phyloP scores from a whole-genome alignment of 805 yeast genomes.

The Candida chauliodis region DNA sequence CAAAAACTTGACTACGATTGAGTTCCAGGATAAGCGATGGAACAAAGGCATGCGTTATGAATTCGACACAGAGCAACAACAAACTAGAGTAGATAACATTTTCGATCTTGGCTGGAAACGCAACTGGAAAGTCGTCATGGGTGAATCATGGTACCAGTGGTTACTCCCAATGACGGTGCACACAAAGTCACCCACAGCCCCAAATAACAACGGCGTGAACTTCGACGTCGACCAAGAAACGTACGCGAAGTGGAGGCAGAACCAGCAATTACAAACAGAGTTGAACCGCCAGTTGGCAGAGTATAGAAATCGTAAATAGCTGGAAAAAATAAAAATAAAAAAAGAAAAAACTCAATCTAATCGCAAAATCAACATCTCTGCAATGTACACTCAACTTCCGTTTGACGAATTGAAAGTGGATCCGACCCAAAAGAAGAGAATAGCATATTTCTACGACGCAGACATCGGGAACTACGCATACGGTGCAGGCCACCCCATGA shows the following conservation, averaged over 20 bases:
- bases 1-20: conserved; percentile 76
- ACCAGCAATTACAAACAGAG: conserved; percentile 43
- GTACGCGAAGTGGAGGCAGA: conserved; percentile 36
- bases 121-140: conserved; percentile 78
- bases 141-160: conserved; percentile 64
- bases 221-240: conserved; percentile 45
- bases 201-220: conserved; percentile 44
- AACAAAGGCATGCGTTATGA: conserved; percentile 32
- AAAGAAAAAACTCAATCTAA: too few relatives aligned
- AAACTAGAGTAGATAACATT: conserved; percentile 55
- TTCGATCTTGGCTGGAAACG: conserved; percentile 65
- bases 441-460: conserved; percentile 48
- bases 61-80: conserved; percentile 36
- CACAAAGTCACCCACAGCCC: conserved; percentile 6
- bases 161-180: conserved; percentile 50
- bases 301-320: conserved; percentile 15
- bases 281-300: conserved; percentile 39
- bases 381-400: conserved; percentile 42
- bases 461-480: conserved; percentile 98
- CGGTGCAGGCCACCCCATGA: conserved; percentile 99
- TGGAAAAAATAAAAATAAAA: neutral
- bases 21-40: conserved; percentile 57
- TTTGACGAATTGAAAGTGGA: conserved; percentile 44
- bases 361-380: conserved; percentile 3
- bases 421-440: conserved; percentile 37